Conservation (phyloP, 352 stramenopile species). For the Globisporangium uncinulatum region DNA sequence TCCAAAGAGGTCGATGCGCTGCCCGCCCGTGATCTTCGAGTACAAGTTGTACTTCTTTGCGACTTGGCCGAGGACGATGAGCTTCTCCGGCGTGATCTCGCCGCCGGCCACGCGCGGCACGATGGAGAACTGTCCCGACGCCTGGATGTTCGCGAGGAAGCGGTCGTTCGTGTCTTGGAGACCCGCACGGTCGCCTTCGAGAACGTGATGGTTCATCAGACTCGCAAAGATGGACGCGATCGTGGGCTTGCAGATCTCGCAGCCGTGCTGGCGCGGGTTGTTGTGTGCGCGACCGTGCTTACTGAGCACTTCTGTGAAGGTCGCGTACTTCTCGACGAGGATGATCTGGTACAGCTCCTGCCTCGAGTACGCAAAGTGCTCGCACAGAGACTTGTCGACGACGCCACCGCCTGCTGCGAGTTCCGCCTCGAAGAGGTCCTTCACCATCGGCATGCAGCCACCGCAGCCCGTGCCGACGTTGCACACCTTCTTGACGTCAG, state of each 20-base stretch:
- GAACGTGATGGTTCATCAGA: conserved; percentile 82
- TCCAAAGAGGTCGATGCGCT: conserved; percentile 91
- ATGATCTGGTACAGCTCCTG: conserved; percentile 89
- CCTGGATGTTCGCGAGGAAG: conserved; percentile 91
- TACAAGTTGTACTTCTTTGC: conserved; percentile 90
- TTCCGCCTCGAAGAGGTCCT: conserved; percentile 79
- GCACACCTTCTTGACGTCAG: conserved; percentile 78
- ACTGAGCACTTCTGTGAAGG: conserved; percentile 82
- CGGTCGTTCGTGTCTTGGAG: conserved; percentile 93
- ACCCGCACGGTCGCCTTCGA: conserved; percentile 67
- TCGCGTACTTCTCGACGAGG: conserved; percentile 75
- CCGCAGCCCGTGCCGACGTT: conserved; percentile 88
- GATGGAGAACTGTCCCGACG: conserved; percentile 90
- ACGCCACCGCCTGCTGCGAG: conserved; percentile 80
- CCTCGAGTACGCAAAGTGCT: conserved; percentile 88
- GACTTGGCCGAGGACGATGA: conserved; percentile 86
- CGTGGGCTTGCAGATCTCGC: conserved; percentile 91
- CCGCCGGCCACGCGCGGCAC: conserved; percentile 88
- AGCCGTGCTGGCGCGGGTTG: conserved; percentile 59
- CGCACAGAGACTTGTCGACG: conserved; percentile 87
- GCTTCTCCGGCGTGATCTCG: conserved; percentile 87
- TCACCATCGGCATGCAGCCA: conserved; percentile 89
- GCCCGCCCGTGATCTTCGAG: conserved; percentile 92
- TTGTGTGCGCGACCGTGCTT: conserved; percentile 64
- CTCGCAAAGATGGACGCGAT: conserved; percentile 89